Conservation (phyloP, 495 filamentous ascomycete species). For the Neurospora tetraspora region DNA sequence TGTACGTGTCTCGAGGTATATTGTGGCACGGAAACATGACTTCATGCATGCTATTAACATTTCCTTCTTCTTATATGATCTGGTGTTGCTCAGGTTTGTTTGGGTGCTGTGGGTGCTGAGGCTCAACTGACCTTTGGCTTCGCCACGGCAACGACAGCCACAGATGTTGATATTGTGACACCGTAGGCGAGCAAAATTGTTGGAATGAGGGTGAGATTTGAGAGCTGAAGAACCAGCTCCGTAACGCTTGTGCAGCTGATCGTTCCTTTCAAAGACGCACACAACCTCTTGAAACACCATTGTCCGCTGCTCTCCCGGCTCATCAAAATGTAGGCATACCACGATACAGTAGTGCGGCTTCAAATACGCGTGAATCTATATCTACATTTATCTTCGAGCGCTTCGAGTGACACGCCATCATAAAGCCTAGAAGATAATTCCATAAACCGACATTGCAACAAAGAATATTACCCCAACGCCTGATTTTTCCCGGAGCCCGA, state of each 20-base stretch:
- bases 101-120: neutral
- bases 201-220: neutral
- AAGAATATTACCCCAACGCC: neutral
- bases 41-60: neutral
- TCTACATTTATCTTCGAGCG: neutral
- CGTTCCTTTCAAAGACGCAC: neutral
- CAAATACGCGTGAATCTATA: neutral
- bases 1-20: neutral
- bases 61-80: neutral
- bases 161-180: neutral
- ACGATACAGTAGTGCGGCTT: neutral
- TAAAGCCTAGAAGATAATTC: neutral
- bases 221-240: neutral
- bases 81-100: neutral
- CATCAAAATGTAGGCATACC: neutral
- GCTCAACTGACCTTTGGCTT: neutral
- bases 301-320: neutral
- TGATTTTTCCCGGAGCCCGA: neutral
- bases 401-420: neutral
- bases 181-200: neutral
- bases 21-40: neutral
- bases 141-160: neutral
- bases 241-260: neutral
- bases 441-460: neutral
- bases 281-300: neutral